Evolutionary conservation across 2,329 filamentous ascomycete genomes (phyloP).

Genomic region (Fusarium luffae): DNA sequence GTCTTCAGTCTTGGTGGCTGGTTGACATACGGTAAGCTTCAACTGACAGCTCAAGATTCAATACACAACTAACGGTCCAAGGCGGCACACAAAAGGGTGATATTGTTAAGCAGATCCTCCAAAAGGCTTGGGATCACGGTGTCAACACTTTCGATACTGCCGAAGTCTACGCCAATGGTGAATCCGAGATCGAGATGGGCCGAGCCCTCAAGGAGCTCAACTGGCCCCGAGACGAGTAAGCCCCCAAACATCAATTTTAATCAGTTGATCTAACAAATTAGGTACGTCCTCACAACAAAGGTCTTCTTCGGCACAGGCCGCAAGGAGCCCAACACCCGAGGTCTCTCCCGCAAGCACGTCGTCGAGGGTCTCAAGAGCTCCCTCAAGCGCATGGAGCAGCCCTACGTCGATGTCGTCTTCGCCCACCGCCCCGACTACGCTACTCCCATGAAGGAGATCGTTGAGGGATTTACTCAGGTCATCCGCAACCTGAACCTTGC

Average conservation of each 20-base stretch:
- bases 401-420: slow-evolving; percentile 45
- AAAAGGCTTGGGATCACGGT: slow-evolving; percentile 68
- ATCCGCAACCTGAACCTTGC: slow-evolving; percentile 45
- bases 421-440: slow-evolving; percentile 43
- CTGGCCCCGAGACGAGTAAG: slow-evolving; percentile 66
- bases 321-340: slow-evolving; percentile 65
- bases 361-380: slow-evolving; percentile 59
- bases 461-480: slow-evolving; percentile 44
- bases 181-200: slow-evolving; percentile 72
- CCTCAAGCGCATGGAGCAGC: slow-evolving; percentile 40
- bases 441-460: slow-evolving; percentile 45
- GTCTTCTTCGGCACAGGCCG: slow-evolving; percentile 47
- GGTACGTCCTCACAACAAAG: slow-evolving; percentile 63
- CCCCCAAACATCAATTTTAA: fast-evolving
- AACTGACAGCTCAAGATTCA: no score
- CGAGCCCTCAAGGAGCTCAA: slow-evolving; percentile 66
- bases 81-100: slow-evolving; percentile 69
- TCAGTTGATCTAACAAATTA: not conserved
- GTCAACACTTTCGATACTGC: slow-evolving; percentile 72
- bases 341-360: slow-evolving; percentile 73
- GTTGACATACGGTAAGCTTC: slow-evolving; percentile 38
- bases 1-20: slow-evolving; percentile 44
- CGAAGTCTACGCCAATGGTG: slow-evolving; percentile 67
- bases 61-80: no score
- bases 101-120: slow-evolving; percentile 68